These are phyloP conservation scores for Colletotrichum caudatum DNA, from an alignment of 2,329 filamentous ascomycete genomes.

Conservation along the genomic window DNA sequence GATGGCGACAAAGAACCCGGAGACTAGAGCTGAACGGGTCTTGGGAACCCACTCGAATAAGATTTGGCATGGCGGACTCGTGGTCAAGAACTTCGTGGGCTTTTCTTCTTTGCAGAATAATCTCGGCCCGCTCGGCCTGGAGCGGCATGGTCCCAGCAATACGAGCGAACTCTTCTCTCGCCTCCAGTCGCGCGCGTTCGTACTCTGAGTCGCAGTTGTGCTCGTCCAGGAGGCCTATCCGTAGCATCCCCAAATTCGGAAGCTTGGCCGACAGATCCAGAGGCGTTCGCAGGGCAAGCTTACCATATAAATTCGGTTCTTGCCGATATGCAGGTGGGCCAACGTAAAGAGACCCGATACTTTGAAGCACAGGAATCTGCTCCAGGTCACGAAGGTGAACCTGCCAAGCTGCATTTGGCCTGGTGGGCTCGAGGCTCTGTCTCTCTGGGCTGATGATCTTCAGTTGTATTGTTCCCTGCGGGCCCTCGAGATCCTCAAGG, in stretches of 20 bases:
- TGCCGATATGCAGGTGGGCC: neutral
- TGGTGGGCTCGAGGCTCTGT: neutral
- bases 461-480: constrained; percentile 2
- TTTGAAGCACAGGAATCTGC: neutral
- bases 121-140: neutral
- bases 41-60: neutral
- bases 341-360: neutral
- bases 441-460: neutral
- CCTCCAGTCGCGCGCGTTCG: neutral
- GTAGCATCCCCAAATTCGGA: neutral
- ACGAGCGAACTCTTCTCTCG: neutral
- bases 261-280: constrained; percentile 9
- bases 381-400: neutral
- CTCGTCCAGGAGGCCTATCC: neutral
- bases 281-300: neutral
- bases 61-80: constrained; percentile 11
- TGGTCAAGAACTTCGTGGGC: constrained; percentile 14
- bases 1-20: constrained; percentile 1
- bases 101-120: neutral
- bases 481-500: neutral
- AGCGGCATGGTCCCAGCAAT: neutral
- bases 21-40: constrained; percentile 19
- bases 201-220: constrained; percentile 15
- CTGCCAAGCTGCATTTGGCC: neutral
- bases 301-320: neutral